Evolutionary conservation across 2,329 filamentous ascomycete genomes (phyloP).

Genomic region (Ascochyta lentis): DNA sequence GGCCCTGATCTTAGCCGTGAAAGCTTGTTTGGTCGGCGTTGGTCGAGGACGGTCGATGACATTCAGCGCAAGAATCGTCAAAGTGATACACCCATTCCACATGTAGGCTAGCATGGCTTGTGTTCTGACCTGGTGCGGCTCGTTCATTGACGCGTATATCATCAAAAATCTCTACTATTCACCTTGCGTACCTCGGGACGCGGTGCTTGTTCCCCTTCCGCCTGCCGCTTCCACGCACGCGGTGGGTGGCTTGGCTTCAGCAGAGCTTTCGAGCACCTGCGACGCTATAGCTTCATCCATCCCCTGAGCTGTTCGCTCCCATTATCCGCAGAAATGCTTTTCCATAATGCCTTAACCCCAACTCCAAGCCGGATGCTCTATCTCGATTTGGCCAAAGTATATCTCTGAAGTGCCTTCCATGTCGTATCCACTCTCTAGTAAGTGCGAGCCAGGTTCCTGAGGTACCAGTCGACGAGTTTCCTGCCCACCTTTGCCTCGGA

Average conservation of each 20-base stretch:
- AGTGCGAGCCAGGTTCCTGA: slow-evolving; percentile 92
- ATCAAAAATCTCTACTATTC: slow-evolving; percentile 26
- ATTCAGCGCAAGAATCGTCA: slow-evolving; percentile 18
- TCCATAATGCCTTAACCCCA: slow-evolving; percentile 38
- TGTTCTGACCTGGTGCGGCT: slow-evolving; percentile 6
- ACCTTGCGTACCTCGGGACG: slow-evolving; percentile 12
- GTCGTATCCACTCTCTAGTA: slow-evolving; percentile 65
- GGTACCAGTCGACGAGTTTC: slow-evolving; percentile 98
- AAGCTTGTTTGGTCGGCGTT: slow-evolving; percentile 19
- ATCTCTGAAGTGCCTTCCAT: slow-evolving; percentile 11
- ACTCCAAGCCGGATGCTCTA: slow-evolving; percentile 48
- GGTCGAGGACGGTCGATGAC: slow-evolving; percentile 16
- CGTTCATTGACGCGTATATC: slow-evolving; percentile 17
- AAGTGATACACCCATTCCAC: slow-evolving; percentile 30
- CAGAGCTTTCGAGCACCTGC: slow-evolving; percentile 16
- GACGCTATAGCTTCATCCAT: slow-evolving; percentile 21
- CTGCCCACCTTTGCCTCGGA: slow-evolving; percentile 98
- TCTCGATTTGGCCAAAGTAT: slow-evolving; percentile 24
- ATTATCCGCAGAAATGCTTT: slow-evolving; percentile 39
- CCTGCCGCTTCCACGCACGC: slow-evolving; percentile 19
- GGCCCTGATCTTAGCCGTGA: slow-evolving; percentile 10
- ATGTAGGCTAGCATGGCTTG: slow-evolving; percentile 11
- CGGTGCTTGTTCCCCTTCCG: slow-evolving; percentile 21
- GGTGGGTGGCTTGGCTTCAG: slow-evolving; percentile 17
- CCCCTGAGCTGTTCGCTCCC: slow-evolving; percentile 16